Evolutionary conservation across 23 red algal genomes (phyloP).

Genomic region (Chondrus crispus): DNA sequence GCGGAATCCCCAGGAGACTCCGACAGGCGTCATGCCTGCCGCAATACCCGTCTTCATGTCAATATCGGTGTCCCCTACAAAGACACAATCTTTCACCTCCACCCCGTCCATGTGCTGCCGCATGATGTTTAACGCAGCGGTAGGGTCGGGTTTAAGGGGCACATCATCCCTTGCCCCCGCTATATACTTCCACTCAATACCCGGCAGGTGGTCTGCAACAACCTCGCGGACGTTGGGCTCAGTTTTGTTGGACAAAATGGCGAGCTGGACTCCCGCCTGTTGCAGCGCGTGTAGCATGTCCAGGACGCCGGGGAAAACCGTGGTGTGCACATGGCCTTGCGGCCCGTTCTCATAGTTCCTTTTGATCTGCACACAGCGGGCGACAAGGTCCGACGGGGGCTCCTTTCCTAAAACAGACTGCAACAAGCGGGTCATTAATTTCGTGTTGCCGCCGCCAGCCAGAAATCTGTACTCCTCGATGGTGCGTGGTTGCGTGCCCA

Average conservation of each 20-base stretch:
- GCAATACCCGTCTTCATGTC: constrained; percentile 43
- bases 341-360: not conserved
- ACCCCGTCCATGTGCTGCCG: not conserved
- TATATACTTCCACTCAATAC: constrained; percentile 4
- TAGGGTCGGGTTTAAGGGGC: constrained; percentile 52
- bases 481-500: not conserved
- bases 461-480: not conserved
- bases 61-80: constrained; percentile 53
- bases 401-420: not conserved
- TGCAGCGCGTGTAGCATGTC: constrained; percentile 2
- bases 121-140: constrained; percentile 8
- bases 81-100: not conserved
- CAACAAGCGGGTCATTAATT: not conserved
- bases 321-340: not conserved
- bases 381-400: not conserved
- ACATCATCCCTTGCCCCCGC: constrained; percentile 19
- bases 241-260: constrained; percentile 56
- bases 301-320: constrained; percentile 28
- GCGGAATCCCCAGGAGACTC: constrained; percentile 55
- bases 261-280: not conserved
- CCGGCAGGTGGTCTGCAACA: not conserved
- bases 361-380: constrained; percentile 7
- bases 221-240: constrained; percentile 20
- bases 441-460: constrained; percentile 25
- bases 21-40: constrained; percentile 32